phyloP scores from a whole-genome alignment of 2,329 filamentous ascomycete species.

The Neurospora crassa region DNA sequence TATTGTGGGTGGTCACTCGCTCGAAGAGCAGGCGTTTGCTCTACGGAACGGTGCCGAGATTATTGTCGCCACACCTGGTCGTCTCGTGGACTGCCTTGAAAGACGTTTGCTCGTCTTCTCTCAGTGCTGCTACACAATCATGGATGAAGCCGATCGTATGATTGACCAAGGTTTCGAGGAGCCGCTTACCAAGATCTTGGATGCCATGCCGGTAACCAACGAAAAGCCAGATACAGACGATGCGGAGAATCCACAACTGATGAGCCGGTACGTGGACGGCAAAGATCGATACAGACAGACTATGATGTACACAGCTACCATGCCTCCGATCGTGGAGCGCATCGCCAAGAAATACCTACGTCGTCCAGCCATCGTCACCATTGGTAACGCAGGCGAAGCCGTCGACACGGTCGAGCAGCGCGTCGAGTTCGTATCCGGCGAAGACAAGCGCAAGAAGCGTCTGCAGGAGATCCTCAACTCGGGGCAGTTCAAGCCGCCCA shows the following conservation, averaged over 20 bases:
- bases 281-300: constrained; percentile 85
- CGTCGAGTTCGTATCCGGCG: constrained; percentile 80
- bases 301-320: constrained; percentile 99
- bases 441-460: constrained; percentile 94
- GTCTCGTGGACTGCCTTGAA: constrained; percentile 94
- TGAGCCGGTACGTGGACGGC: constrained; percentile 68
- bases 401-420: constrained; percentile 97
- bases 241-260: constrained; percentile 76
- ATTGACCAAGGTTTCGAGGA: constrained; percentile 98
- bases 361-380: constrained; percentile 85
- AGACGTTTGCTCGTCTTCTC: constrained; percentile 79
- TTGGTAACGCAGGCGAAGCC: constrained; percentile 88
- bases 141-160: constrained; percentile 99
- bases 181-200: constrained; percentile 92
- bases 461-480: constrained; percentile 82
- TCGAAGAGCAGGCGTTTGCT: constrained; percentile 88
- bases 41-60: constrained; percentile 92
- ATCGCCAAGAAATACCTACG: constrained; percentile 97
- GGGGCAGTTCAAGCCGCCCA: constrained; percentile 72
- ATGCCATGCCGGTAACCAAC: constrained; percentile 83
- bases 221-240: constrained; percentile 92
- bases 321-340: constrained; percentile 84
- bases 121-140: constrained; percentile 98
- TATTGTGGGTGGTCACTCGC: constrained; percentile 92
- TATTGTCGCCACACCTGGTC: constrained; percentile 95